These are phyloP conservation scores for Drechslerella dactyloides DNA, from an alignment of 2,329 filamentous ascomycete species.

Conservation along the genomic window DNA sequence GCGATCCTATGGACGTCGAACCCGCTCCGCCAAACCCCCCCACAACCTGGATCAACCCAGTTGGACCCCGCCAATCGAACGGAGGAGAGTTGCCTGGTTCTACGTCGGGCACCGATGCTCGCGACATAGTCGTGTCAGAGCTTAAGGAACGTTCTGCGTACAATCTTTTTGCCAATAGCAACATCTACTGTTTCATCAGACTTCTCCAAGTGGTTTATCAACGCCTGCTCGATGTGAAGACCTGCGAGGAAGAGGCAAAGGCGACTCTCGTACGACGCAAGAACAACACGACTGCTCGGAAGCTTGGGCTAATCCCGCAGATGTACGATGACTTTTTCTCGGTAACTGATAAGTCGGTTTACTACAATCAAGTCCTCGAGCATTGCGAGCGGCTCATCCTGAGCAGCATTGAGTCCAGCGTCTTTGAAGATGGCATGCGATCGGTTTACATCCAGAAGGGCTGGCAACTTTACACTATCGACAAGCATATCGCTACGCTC, in stretches of 20 bases:
- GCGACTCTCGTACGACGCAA: constrained; percentile 76
- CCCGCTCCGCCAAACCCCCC: constrained; percentile 59
- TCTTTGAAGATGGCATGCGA: constrained; percentile 87
- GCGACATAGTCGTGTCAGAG: constrained; percentile 79
- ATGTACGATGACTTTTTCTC: constrained; percentile 76
- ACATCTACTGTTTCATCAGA: constrained; percentile 92
- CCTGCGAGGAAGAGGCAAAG: constrained; percentile 74
- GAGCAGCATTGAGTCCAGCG: constrained; percentile 78
- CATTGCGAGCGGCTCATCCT: constrained; percentile 86
- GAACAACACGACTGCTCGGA: constrained; percentile 77
- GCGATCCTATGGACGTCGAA: constrained; percentile 61
- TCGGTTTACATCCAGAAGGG: constrained; percentile 89
- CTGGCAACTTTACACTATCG: constrained; percentile 91
- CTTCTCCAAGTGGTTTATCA: constrained; percentile 91
- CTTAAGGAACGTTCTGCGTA: constrained; percentile 63
- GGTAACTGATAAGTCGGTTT: constrained; percentile 70
- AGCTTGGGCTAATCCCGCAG: constrained; percentile 83
- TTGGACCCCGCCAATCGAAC: constrained; percentile 64
- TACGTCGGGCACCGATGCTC: constrained; percentile 71
- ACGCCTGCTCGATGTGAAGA: constrained; percentile 81
- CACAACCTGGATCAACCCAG: constrained; percentile 70
- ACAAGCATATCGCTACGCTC: constrained; percentile 82
- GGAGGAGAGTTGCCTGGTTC: constrained; percentile 65
- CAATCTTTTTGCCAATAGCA: constrained; percentile 89
- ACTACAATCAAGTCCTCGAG: constrained; percentile 83